phyloP scores from a whole-genome alignment of 805 yeast genomes.

The Grigorovia humatica region DNA sequence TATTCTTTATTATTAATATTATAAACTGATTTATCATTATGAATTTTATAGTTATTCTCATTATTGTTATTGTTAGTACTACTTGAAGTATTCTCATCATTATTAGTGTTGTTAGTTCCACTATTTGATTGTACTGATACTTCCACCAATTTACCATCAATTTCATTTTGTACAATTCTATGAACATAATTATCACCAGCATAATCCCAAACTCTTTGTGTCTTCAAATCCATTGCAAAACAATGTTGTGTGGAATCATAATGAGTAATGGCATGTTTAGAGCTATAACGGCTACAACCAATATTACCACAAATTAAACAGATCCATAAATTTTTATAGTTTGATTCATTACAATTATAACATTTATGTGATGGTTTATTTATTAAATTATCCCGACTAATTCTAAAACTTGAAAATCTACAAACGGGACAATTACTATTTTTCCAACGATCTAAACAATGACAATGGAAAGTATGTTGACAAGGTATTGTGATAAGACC shows the following conservation, averaged over 20 bases:
- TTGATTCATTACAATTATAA: slow-evolving; percentile 38
- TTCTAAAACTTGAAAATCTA: slow-evolving; percentile 50
- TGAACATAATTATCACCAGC: slow-evolving; percentile 88
- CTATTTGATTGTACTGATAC: slow-evolving; percentile 32
- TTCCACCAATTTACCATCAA: slow-evolving; percentile 86
- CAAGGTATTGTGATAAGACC: slow-evolving; percentile 84
- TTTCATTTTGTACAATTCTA: slow-evolving; percentile 69
- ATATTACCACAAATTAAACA: slow-evolving; percentile 83
- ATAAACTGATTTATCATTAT: slow-evolving; percentile 9
- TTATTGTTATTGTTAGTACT: neutral
- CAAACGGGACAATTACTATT: slow-evolving; percentile 90
- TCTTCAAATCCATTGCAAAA: slow-evolving; percentile 76
- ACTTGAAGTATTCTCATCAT: neutral
- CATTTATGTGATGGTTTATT: slow-evolving; percentile 34
- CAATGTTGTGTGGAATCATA: slow-evolving; percentile 72
- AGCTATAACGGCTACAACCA: slow-evolving; percentile 86
- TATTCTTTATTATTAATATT: slow-evolving; percentile 40
- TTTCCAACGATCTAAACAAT: slow-evolving; percentile 77
- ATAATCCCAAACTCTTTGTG: slow-evolving; percentile 92
- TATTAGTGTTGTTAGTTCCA: neutral
- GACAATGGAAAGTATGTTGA: slow-evolving; percentile 88
- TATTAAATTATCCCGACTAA: slow-evolving; percentile 19
- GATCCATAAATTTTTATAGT: slow-evolving; percentile 65
- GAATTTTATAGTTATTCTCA: slow-evolving; percentile 7
- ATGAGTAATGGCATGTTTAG: slow-evolving; percentile 78